Evolutionary conservation across 805 yeast genomes (phyloP).

Genomic region (Torulaspora delbrueckii): DNA sequence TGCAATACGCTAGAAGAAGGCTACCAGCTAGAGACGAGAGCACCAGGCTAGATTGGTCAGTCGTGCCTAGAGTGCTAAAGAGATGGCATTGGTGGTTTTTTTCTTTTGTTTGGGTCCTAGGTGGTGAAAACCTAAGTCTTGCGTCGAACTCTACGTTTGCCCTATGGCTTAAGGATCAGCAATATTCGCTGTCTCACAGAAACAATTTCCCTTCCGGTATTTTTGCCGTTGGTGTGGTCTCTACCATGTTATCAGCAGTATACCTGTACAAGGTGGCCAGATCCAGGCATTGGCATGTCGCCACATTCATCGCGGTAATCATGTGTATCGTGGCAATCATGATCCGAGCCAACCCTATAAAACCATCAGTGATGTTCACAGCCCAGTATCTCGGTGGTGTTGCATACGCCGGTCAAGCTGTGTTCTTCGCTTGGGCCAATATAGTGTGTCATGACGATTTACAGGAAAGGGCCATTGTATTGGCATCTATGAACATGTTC

Average conservation of each 20-base stretch:
- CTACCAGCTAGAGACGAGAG: slow-evolving; percentile 39
- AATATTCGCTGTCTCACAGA: slow-evolving; percentile 42
- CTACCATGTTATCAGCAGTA: slow-evolving; percentile 42
- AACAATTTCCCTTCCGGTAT: slow-evolving; percentile 55
- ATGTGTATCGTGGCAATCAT: slow-evolving; percentile 46
- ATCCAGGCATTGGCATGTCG: slow-evolving; percentile 49
- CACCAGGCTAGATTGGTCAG: slow-evolving; percentile 37
- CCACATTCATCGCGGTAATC: slow-evolving; percentile 40
- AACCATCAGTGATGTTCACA: slow-evolving; percentile 40
- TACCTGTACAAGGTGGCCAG: slow-evolving; percentile 42
- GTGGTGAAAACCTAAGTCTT: slow-evolving; percentile 47
- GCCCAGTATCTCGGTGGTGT: slow-evolving; percentile 55
- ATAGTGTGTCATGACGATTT: slow-evolving; percentile 53
- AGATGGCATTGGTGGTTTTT: slow-evolving; percentile 58
- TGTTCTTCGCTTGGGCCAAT: slow-evolving; percentile 61
- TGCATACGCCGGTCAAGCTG: slow-evolving; percentile 55
- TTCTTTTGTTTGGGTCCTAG: slow-evolving; percentile 47
- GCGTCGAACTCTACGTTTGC: slow-evolving; percentile 45
- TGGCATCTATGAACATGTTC: slow-evolving; percentile 64
- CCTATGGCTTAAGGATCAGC: slow-evolving; percentile 41
- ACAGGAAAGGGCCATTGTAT: slow-evolving; percentile 58
- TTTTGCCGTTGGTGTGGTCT: slow-evolving; percentile 46
- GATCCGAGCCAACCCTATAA: slow-evolving; percentile 40
- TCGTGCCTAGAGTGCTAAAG: slow-evolving; percentile 43
- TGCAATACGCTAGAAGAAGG: slow-evolving; percentile 41